phyloP scores from a whole-genome alignment of 2,329 filamentous ascomycete species.

The Neonectria magnoliae region DNA sequence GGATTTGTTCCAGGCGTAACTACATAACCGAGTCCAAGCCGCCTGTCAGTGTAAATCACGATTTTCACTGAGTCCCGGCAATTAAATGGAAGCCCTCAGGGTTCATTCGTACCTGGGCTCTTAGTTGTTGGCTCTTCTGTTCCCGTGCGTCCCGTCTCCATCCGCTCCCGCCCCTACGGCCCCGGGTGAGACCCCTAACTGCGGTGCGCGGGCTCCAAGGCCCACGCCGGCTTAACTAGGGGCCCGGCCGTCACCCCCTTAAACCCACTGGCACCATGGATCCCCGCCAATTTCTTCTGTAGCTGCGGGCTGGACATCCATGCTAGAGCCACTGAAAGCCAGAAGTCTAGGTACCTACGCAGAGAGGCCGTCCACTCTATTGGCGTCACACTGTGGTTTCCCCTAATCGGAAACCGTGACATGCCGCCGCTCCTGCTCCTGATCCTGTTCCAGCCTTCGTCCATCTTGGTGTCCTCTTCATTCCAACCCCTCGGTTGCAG shows the following conservation, averaged over 20 bases:
- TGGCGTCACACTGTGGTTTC: slow-evolving; percentile 5
- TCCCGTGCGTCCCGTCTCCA: not conserved
- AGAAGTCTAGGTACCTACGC: not conserved
- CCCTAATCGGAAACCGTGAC: slow-evolving; percentile 18
- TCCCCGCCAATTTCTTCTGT: not conserved
- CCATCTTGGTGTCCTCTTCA: slow-evolving; percentile 11
- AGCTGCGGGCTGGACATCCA: not conserved
- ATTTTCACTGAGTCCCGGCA: no score
- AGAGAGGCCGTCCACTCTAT: not conserved
- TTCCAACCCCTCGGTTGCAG: slow-evolving; percentile 30
- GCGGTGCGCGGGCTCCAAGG: not conserved
- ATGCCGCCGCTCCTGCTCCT: not conserved
- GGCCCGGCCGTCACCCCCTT: not conserved
- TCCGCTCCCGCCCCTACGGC: not conserved
- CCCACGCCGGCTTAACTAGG: not conserved
- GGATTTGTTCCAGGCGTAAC: no score
- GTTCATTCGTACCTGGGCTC: no score
- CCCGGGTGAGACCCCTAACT: not conserved
- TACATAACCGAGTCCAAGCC: no score
- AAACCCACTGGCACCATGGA: not conserved
- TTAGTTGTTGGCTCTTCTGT: no score
- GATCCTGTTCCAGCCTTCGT: slow-evolving; percentile 2
- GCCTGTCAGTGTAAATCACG: no score
- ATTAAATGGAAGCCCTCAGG: no score
- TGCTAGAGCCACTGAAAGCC: not conserved